A percentile compares a stretch with the other conserved stretches of the same genome.
Evolutionary conservation across 2,329 filamentous ascomycete genomes (phyloP).

Genomic region (Metarhizium humberi): DNA sequence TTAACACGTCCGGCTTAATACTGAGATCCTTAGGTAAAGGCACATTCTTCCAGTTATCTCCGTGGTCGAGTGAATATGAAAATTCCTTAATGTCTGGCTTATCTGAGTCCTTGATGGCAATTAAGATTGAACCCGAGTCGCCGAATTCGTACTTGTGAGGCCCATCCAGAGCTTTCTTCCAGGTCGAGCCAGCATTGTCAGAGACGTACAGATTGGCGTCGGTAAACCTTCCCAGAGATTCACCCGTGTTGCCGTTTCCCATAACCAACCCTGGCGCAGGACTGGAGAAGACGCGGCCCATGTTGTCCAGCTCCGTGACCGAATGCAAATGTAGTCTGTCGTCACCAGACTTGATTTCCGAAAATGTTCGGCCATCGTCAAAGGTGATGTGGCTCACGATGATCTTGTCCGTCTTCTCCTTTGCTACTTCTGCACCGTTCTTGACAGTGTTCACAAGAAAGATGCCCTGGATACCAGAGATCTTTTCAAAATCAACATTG

Average conservation of each 20-base stretch:
- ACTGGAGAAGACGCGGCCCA: conserved; percentile 84
- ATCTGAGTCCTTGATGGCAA: conserved; percentile 70
- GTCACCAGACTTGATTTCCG: conserved; percentile 58
- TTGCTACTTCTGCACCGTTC: conserved; percentile 70
- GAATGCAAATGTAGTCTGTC: conserved; percentile 81
- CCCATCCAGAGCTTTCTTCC: conserved; percentile 65
- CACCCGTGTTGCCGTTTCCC: conserved; percentile 86
- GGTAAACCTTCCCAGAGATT: conserved; percentile 57
- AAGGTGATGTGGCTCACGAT: conserved; percentile 81
- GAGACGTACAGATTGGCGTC: conserved; percentile 81
- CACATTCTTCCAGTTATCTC: conserved; percentile 69
- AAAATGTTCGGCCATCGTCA: conserved; percentile 85
- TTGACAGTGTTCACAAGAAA: conserved; percentile 83
- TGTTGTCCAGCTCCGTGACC: conserved; percentile 73
- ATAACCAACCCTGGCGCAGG: conserved; percentile 88
- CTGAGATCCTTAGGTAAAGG: conserved; percentile 57
- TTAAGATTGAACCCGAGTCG: conserved; percentile 79
- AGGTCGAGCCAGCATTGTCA: conserved; percentile 80
- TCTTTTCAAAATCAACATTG: conserved; percentile 90
- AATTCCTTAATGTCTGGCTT: conserved; percentile 49
- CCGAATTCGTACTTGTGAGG: conserved; percentile 96
- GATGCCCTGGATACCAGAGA: conserved; percentile 84
- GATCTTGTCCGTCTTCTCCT: conserved; percentile 49
- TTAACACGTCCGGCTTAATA: conserved; percentile 64
- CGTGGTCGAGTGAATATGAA: conserved; percentile 80